Conservation (phyloP, 2,329 filamentous ascomycete species). For the Thelonectria rubi region DNA sequence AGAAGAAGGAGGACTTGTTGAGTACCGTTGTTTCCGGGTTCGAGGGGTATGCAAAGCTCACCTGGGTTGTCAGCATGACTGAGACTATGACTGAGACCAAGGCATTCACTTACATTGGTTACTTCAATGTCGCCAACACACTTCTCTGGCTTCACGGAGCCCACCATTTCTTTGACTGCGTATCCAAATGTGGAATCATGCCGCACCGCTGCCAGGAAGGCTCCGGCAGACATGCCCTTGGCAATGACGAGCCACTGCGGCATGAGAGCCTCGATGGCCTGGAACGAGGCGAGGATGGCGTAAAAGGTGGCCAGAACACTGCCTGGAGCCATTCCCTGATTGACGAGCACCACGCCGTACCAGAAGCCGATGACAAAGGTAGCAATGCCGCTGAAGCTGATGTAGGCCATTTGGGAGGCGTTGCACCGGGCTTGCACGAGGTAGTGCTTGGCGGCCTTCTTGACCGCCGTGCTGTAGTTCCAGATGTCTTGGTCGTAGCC, state of each 20-base stretch:
- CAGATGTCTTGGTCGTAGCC: slow-evolving; percentile 74
- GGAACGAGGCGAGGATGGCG: slow-evolving; percentile 78
- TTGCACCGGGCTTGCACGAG: slow-evolving; percentile 73
- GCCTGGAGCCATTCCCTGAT: slow-evolving; percentile 67
- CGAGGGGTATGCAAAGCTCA: slow-evolving; percentile 84
- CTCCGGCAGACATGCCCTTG: slow-evolving; percentile 80
- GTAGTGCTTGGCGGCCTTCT: slow-evolving; percentile 69
- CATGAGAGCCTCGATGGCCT: slow-evolving; percentile 76
- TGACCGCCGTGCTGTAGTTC: slow-evolving; percentile 69
- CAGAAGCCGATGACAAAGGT: slow-evolving; percentile 93
- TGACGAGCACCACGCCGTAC: slow-evolving; percentile 79
- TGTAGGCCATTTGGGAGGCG: slow-evolving; percentile 75
- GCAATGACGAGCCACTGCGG: slow-evolving; percentile 81
- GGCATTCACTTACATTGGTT: slow-evolving; percentile 63
- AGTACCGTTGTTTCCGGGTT: slow-evolving; percentile 70
- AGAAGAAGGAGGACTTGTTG: slow-evolving; percentile 69
- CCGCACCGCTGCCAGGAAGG: slow-evolving; percentile 63
- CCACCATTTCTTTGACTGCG: slow-evolving; percentile 6
- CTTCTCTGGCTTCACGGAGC: slow-evolving; percentile 43
- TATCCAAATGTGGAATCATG: slow-evolving; percentile 32
- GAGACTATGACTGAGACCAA: neutral
- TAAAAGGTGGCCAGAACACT: slow-evolving; percentile 87
- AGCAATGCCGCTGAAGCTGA: slow-evolving; percentile 76
- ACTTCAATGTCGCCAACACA: slow-evolving; percentile 77
- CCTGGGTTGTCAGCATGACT: slow-evolving; percentile 54